Base-by-base conservation (phyloP, 345 rosid genomes). In the Populus alba region DNA sequence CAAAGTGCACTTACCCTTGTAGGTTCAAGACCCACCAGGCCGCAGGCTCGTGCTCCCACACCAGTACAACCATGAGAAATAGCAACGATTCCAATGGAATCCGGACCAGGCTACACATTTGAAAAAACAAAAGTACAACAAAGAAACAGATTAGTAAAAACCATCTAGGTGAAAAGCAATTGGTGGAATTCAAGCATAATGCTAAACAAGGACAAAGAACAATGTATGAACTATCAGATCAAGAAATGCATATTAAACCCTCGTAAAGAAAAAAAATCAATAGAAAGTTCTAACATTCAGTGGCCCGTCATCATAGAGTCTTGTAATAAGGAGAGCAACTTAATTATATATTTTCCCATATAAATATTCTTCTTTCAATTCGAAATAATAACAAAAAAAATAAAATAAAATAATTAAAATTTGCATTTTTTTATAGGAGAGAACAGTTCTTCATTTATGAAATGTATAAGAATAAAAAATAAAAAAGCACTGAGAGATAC, bases 61-160 rank as follows among this genome's bases (percentile, higher is more conserved):
- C 99, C 99, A 88, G 96, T 35, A 90, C 98, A 90, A 97, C 97
- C 97, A 90, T 97, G 97, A 87, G 99, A 97, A 92, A 97, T 97
- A 89, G 98, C 94, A 85, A 97, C 84, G 98, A 97, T 97, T 97
- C 99, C 98, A 89, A 92, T 90, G 98, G 99, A 97, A 97, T 97
- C 98, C 98, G 99, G 98, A 97, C 99, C 99, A 97, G 98, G 99
- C 99, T 97, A 84, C 85, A 81, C 41, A 70, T 51, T 72, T 63
- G 12, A 78, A 70, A 67, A 69, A 27, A 25, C 16, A 20, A 22
- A 37, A 67, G 11, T 9, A 25, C 0, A 2, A 67, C 0, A 5
- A 67, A 33, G 70, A 67, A 67, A 31, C 11, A 67, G 41, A 37
- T 37, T 67, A 20, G 41, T 35, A 67, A 67, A 37, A 37, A 37